phyloP scores from a whole-genome alignment of 2,329 filamentous ascomycete species.

The Verticillium nonalfalfae region DNA sequence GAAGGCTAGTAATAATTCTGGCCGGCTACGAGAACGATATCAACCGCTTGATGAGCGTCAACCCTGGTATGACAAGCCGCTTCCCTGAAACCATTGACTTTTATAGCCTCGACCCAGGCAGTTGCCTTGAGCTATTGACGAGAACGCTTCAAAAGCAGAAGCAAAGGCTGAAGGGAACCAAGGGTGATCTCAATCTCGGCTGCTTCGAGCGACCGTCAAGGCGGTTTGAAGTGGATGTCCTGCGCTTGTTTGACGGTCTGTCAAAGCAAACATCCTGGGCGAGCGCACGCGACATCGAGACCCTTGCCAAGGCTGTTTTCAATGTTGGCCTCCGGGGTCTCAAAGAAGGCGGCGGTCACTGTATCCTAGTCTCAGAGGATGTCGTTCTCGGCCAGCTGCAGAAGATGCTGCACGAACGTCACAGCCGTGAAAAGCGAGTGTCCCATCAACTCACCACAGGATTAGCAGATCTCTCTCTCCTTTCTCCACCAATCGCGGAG shows the following conservation, averaged over 20 bases:
- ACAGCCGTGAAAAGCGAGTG: not conserved
- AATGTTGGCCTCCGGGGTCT: conserved; percentile 22
- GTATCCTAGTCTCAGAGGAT: conserved; percentile 12
- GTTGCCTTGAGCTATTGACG: conserved; percentile 39
- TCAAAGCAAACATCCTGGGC: conserved; percentile 46
- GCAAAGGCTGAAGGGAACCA: conserved; percentile 12
- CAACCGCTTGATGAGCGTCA: conserved; percentile 53
- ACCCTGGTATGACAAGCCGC: conserved; percentile 56
- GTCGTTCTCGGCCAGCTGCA: conserved; percentile 12
- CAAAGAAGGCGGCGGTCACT: not conserved
- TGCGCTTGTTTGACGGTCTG: conserved; percentile 30
- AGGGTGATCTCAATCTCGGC: conserved; percentile 17
- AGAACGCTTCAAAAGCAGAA: conserved; percentile 20
- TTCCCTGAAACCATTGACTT: conserved; percentile 60
- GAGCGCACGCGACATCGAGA: conserved; percentile 56
- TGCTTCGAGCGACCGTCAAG: conserved; percentile 12
- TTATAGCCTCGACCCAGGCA: conserved; percentile 27
- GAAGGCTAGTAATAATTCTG: conserved; percentile 60
- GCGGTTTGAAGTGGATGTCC: conserved; percentile 16
- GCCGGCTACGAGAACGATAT: conserved; percentile 65
- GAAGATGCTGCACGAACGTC: conserved; percentile 15
- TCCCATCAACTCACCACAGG: not conserved
- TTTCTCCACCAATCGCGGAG: not conserved
- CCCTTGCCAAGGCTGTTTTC: conserved; percentile 45
- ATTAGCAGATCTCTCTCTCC: not conserved